These are phyloP conservation scores for Pythium volutum DNA, from an alignment of 352 stramenopile genomes.

Conservation along the genomic window DNA sequence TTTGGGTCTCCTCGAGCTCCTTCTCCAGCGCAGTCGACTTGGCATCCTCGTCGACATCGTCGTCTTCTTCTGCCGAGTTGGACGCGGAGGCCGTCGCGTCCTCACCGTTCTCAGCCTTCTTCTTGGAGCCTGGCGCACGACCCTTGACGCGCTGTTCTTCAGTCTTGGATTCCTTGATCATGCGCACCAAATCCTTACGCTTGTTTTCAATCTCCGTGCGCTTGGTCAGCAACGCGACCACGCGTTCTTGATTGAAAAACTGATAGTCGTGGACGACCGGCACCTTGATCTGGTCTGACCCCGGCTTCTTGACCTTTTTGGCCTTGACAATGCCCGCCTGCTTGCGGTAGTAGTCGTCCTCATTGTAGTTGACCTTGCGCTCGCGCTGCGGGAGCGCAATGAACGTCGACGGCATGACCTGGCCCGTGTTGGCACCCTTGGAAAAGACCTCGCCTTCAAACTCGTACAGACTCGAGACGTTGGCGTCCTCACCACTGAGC, in stretches of 20 bases:
- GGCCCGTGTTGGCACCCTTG: constrained; percentile 76
- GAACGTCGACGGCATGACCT: constrained; percentile 88
- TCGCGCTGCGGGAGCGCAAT: constrained; percentile 83
- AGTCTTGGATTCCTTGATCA: constrained; percentile 81
- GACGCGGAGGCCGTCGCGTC: constrained; percentile 39
- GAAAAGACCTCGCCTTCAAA: constrained; percentile 89
- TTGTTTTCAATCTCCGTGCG: constrained; percentile 90
- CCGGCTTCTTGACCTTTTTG: constrained; percentile 87
- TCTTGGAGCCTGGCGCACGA: constrained; percentile 60
- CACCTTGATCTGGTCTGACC: constrained; percentile 86
- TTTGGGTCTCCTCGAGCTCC: constrained; percentile 73
- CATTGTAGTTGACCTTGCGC: constrained; percentile 94
- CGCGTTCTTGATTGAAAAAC: constrained; percentile 91
- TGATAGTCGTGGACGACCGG: constrained; percentile 94
- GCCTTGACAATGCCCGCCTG: constrained; percentile 75
- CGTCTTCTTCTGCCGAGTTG: constrained; percentile 64
- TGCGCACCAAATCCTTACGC: constrained; percentile 74
- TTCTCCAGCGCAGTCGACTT: constrained; percentile 71
- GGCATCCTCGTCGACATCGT: constrained; percentile 44
- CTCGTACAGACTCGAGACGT: constrained; percentile 82
- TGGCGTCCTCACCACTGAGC: constrained; percentile 86
- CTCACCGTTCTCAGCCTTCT: constrained; percentile 55
- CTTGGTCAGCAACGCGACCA: constrained; percentile 84
- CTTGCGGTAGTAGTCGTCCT: constrained; percentile 96
- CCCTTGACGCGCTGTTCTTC: constrained; percentile 79